phyloP scores from a whole-genome alignment of 208 protist species.

The Acanthamoeba royreba region DNA sequence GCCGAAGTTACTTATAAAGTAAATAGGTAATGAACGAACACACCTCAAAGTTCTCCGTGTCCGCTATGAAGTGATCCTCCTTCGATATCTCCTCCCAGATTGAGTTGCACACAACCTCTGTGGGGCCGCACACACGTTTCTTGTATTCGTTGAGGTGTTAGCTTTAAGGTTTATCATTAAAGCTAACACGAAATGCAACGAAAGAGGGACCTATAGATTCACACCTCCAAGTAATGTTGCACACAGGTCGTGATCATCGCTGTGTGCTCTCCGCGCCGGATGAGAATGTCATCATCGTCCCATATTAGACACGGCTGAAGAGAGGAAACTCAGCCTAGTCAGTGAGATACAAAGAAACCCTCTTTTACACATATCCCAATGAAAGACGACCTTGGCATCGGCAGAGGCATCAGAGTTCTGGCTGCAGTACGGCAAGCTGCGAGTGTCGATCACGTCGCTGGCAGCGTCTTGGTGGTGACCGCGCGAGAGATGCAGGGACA shows the following conservation, averaged over 20 bases:
- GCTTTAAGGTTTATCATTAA: neutral
- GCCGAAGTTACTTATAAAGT: too few species aligned
- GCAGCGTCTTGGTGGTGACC: neutral
- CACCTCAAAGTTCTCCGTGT: conserved; percentile 17
- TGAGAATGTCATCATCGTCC: neutral
- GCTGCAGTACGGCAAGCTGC: neutral
- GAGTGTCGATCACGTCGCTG: neutral
- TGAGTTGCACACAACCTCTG: neutral
- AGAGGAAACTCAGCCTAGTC: too few species aligned
- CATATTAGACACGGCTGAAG: neutral
- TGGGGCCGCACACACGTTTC: neutral
- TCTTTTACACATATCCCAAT: too few species aligned
- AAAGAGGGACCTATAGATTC: too few species aligned
- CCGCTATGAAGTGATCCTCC: neutral
- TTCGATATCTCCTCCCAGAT: neutral
- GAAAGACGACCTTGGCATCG: neutral
- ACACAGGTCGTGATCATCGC: neutral
- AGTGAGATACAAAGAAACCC: neutral
- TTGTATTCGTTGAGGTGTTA: neutral
- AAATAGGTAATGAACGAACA: neutral
- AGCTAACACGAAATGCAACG: too few species aligned
- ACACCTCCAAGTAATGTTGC: neutral
- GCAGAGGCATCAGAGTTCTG: neutral
- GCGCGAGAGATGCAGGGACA: neutral
- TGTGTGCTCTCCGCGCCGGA: neutral